Conservation (phyloP, 2,329 filamentous ascomycete species). For the Sclerotiophoma versabilis region DNA sequence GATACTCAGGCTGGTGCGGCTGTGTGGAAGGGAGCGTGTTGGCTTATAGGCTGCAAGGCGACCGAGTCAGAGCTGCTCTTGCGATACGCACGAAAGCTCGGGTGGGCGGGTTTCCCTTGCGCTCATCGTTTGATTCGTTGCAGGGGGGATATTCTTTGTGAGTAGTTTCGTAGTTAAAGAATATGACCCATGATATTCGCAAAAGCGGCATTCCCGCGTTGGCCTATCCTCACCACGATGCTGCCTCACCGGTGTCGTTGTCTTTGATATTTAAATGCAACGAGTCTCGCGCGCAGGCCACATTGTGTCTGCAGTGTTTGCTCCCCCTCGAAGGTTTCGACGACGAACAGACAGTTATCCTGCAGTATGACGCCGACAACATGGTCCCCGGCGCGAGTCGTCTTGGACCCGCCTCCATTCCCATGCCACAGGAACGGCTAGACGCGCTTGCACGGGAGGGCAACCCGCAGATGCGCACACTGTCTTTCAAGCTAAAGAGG, state of each 20-base stretch:
- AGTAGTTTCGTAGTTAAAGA: constrained; percentile 19
- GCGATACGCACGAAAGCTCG: constrained; percentile 17
- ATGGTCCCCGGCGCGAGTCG: constrained; percentile 18
- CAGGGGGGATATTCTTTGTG: constrained; percentile 15
- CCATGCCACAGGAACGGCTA: constrained; percentile 7
- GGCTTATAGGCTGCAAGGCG: constrained; percentile 3
- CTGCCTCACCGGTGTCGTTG: constrained; percentile 14
- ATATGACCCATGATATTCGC: constrained; percentile 14
- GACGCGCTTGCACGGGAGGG: constrained; percentile 17
- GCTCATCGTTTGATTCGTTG: not conserved
- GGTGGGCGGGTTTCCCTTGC: constrained; percentile 24
- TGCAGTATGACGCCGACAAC: constrained; percentile 29
- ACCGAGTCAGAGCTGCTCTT: not conserved
- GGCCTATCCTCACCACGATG: constrained; percentile 13
- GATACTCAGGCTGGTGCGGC: constrained; percentile 15
- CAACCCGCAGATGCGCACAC: constrained; percentile 18
- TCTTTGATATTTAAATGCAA: constrained; percentile 21
- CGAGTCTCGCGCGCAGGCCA: constrained; percentile 17
- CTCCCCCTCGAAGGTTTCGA: constrained; percentile 15
- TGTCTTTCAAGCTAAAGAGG: constrained; percentile 13
- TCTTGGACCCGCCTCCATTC: constrained; percentile 9
- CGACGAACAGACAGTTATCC: constrained; percentile 21
- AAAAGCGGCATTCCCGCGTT: constrained; percentile 21
- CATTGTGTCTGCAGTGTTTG: constrained; percentile 18
- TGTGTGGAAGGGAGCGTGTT: constrained; percentile 11